Base-by-base conservation (phyloP, 345 rosid genomes). In the Camelina neglecta region DNA sequence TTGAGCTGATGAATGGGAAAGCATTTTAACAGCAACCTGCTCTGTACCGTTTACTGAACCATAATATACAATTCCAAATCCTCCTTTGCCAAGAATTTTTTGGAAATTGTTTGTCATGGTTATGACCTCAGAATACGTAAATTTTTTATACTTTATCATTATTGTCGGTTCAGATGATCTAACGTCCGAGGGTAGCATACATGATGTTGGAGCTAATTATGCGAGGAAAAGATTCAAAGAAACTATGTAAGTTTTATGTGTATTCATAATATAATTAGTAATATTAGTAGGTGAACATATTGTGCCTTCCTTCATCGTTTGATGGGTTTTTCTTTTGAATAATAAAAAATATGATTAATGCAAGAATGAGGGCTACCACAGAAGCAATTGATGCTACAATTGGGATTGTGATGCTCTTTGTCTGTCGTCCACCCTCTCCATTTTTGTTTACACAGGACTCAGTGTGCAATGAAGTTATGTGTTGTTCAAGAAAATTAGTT, bases 11-110 rank as follows among this genome's bases (percentile, higher is more conserved):
- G 75, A 56, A 11, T 57, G 59, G 1, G 83, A 76, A 1, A 81
- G 69, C 75, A 79, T 38, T 71, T 84, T 81, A 0, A 81, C 85
- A 0, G 84, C 85, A 0, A 80, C 78, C 29, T 75, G 26, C 4
- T 53, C 48, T 1, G 69, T 56, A 45, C 41, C 67, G 5, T 73
- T 53, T 11, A 86, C 70, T 1, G 5, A 16, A 3, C 88, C 92
- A 60, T 60, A 69, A 56, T 83, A 84, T 11, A 88, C 90, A 20
- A 70, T 76, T 69, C 92, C 92, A 45, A 84, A 86, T 4, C 89
- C 88, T 60, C 88, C 88, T 69, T 82, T 73, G 15, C 92, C 89
- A 36, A 81, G 71, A n/a, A 77, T 63, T 53, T 5, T 81, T 3
- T 60, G 12, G 18, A 88, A 88, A 51, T 86, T 79, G 15, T 77